Base-by-base conservation (phyloP, 164 flowering plant genomes). In the Nymphaea thermarum region DNA sequence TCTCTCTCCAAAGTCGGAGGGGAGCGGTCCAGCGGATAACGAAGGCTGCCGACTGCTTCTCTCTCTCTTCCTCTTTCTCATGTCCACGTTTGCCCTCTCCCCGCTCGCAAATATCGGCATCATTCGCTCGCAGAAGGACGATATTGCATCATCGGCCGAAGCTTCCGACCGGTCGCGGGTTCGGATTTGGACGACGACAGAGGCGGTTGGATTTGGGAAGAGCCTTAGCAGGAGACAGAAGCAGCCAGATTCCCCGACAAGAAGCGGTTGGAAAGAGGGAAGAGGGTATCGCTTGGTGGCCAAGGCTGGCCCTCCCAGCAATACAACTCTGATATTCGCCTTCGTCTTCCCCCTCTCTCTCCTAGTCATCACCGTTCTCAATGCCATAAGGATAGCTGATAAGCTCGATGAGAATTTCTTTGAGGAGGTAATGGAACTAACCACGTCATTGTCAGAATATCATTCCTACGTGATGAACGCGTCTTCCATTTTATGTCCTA, bases 341-440 rank as follows among this genome's bases (percentile, higher is more conserved):
- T 85, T 90, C 67, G 71, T 82, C 18, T 72, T 93, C 41, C 98
- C 96, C 2, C 67, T 89, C 55, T 80, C 98, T 65, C 92, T 93
- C 65, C 76, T 93, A 61, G 77, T 73, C 18, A 78, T 74, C 71
- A 93, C 98, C 65, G 60, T 86, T 75, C 81, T 93, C 75, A 76
- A 89, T 63, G 80, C 98, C 41, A 73, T 85, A 7, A 82, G 74
- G 68, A 80, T 90, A 60, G 85, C 84, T n/a, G 89, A 89, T 67
- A 81, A 84, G 79, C 98, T 93, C 72, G 98, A 93, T 75, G 45
- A 71, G 60, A 80, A 90, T 42, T 93, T 68, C 74, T 79, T 86
- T 4, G 90, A 90, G 66, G 98, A 93, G 89, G 98, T 93, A 77
- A 47, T 25, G 36, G 36, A 25, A 25, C 36, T 25, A 25, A 25